Conservation (phyloP, 2,329 filamentous ascomycete species). For the Aspergillus sp. region DNA sequence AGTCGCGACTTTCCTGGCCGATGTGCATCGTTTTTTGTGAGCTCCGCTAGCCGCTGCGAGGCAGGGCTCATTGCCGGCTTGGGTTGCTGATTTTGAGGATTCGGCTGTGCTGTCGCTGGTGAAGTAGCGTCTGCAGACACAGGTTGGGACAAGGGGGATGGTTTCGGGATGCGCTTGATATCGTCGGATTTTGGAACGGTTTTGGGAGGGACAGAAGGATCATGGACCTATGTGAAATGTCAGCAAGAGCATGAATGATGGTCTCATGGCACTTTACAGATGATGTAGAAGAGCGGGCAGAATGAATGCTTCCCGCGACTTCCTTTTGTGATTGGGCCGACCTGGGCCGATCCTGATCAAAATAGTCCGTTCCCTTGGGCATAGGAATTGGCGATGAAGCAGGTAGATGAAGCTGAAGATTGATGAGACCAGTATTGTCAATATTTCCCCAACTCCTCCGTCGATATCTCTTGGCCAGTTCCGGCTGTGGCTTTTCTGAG, state of each 20-base stretch:
- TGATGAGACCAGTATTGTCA: slow-evolving; percentile 48
- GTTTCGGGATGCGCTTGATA: slow-evolving; percentile 66
- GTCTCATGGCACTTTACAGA: slow-evolving; percentile 62
- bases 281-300: slow-evolving; percentile 59
- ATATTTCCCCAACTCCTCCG: slow-evolving; percentile 80
- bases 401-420: slow-evolving; percentile 39
- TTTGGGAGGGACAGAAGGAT: slow-evolving; percentile 30
- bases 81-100: slow-evolving; percentile 35
- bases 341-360: slow-evolving; percentile 37
- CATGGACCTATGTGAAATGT: slow-evolving; percentile 26
- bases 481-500: slow-evolving; percentile 56
- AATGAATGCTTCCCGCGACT: slow-evolving; percentile 68
- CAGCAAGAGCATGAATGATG: slow-evolving; percentile 1
- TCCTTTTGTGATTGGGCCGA: slow-evolving; percentile 54
- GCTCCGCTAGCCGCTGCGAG: slow-evolving; percentile 80
- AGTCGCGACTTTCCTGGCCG: slow-evolving; percentile 84
- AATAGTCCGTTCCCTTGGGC: slow-evolving; percentile 42
- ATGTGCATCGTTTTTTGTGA: slow-evolving; percentile 78
- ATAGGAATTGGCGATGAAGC: slow-evolving; percentile 36
- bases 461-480: slow-evolving; percentile 75
- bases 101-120: slow-evolving; percentile 26
- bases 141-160: slow-evolving; percentile 76
- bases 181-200: slow-evolving; percentile 64
- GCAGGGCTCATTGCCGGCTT: slow-evolving; percentile 64
- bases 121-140: slow-evolving; percentile 52